Evolutionary conservation across 106 monocot genomes (phyloP), one percentile per base, ranked within the genome.

Genomic region (Acorus calamus): DNA sequence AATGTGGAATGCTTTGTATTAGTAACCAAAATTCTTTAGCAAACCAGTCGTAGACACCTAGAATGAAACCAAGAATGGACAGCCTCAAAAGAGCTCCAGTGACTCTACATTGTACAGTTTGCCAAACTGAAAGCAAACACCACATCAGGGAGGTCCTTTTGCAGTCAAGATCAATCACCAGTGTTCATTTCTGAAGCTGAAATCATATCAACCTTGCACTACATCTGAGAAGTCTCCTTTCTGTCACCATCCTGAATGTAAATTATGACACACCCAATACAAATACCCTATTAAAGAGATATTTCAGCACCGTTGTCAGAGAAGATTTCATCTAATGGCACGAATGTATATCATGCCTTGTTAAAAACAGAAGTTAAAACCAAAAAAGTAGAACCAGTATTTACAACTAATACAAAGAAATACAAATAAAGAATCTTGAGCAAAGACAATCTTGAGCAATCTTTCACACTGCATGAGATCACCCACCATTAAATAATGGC

Each of bases 271-370:
- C 70, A 89, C 73, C 89, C 85, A 89, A 82, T 71, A 82, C 74
- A 82, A 82, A 89, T 77, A 84, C 89, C 89, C 89, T 89, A 89
- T 82, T 84, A 85, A 75, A 79, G 79, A 89, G 74, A 86, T 70
- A 87, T 87, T 83, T 77, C 89, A 89, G 82, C 75, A 82, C 82
- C 71, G 66, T 66, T 64, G 78, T 89, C 84, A 89, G 88, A 83
- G 55, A 73, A 60, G 58, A 54, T 73, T 73, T 79, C 70, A 76
- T 78, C 61, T 55, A 76, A 70, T 28, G 28, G 51, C 58, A 66
- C 67, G 71, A 45, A 70, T 77, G 7, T 43, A 84, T 65, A 74
- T 47, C 56, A 79, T 70, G 59, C 57, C 67, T 65, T 77, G 52
- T 5, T 61, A 59, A 83, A 77, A 73, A 67, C 47, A 62, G 62